Conservation (phyloP, 495 filamentous ascomycete species). For the Hypoxylon crocopeplum region DNA sequence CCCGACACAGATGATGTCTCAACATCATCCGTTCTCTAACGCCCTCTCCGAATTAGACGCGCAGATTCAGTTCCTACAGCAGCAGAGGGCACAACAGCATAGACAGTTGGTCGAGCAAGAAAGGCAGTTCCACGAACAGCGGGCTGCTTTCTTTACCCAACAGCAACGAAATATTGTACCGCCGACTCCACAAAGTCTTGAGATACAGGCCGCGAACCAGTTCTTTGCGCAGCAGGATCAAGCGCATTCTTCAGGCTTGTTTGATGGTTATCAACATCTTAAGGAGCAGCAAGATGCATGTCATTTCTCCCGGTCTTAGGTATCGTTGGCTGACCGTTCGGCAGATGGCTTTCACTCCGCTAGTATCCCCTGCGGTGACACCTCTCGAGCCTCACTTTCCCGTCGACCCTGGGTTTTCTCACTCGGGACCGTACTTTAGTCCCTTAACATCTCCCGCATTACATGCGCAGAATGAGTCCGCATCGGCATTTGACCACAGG, state of each 20-base stretch:
- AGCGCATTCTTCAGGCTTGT: constrained; percentile 37
- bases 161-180: constrained; percentile 71
- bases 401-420: constrained; percentile 76
- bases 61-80: constrained; percentile 68
- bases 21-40: constrained; percentile 47
- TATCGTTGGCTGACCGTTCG: constrained; percentile 40
- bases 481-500: constrained; percentile 51
- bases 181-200: constrained; percentile 91
- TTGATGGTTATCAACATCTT: constrained; percentile 65
- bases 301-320: constrained; percentile 23
- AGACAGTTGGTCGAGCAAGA: constrained; percentile 56
- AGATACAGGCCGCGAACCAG: constrained; percentile 77
- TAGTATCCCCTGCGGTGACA: constrained; percentile 94
- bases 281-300: constrained; percentile 83
- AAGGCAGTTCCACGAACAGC: constrained; percentile 59
- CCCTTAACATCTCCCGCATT: constrained; percentile 92
- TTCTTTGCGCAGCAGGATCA: constrained; percentile 66
- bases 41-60: constrained; percentile 61
- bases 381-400: constrained; percentile 85
- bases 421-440: constrained; percentile 90
- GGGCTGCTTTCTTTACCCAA: constrained; percentile 60
- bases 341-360: constrained; percentile 88
- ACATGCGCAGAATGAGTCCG: constrained; percentile 72
- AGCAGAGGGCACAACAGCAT: constrained; percentile 61
- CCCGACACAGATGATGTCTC: constrained; percentile 51